phyloP scores from a whole-genome alignment of 2,329 filamentous ascomycete species.

The Exophiala phaeomuriformis region DNA sequence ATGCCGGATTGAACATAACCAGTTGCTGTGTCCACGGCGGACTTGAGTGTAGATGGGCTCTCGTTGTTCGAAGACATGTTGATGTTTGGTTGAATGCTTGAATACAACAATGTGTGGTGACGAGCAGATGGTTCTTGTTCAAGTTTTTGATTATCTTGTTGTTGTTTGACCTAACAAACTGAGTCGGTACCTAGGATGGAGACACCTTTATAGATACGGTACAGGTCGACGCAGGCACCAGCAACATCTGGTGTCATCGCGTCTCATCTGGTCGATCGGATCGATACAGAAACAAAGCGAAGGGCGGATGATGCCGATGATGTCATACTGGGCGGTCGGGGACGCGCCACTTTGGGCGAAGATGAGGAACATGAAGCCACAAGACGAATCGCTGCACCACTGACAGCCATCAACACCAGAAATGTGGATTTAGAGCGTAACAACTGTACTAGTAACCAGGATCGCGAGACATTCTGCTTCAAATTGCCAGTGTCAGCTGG shows the following conservation, averaged over 20 bases:
- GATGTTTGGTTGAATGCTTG: not conserved
- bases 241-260: no score
- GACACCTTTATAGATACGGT: not conserved
- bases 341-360: not conserved
- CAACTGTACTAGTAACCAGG: no score
- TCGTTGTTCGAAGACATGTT: constrained; percentile 21
- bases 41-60: constrained; percentile 66
- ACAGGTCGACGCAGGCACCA: not conserved
- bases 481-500: no score
- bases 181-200: not conserved
- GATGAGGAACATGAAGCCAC: not conserved
- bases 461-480: no score
- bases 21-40: constrained; percentile 64
- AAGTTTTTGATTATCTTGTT: no score
- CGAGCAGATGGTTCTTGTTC: no score
- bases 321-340: not conserved
- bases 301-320: not conserved
- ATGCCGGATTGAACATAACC: constrained; percentile 66
- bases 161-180: not conserved
- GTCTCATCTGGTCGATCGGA: no score
- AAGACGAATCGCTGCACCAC: no score
- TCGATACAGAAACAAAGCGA: not conserved
- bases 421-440: no score
- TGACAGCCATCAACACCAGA: no score
- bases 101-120: no score